Percentiles rank a stretch among this genome's conserved stretches.
phyloP scores from a whole-genome alignment of 345 rosid genomes.

The Laguncularia racemosa region DNA sequence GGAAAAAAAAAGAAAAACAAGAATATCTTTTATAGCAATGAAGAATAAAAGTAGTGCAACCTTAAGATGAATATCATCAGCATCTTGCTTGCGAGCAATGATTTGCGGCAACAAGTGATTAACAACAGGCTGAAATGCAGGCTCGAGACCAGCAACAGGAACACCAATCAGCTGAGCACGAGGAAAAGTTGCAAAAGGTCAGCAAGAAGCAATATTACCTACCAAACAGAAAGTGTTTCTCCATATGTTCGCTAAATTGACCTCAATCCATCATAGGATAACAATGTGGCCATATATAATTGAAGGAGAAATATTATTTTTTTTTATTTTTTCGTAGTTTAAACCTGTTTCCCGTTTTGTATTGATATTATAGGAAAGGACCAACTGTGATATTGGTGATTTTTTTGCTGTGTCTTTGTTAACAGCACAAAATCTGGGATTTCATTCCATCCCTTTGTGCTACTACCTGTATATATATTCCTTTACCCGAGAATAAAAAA shows the following conservation, averaged over 20 bases:
- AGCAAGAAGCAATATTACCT: neutral
- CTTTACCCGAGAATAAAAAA: too few species aligned
- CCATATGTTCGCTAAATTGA: neutral
- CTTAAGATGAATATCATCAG: constrained; percentile 74
- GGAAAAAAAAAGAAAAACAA: constrained; percentile 4
- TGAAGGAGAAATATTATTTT: too few species aligned
- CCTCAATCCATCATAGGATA: too few species aligned
- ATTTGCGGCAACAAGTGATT: constrained; percentile 68
- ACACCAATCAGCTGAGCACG: constrained; percentile 65
- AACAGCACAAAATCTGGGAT: too few species aligned
- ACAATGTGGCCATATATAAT: too few species aligned
- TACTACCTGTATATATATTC: too few species aligned
- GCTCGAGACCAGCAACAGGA: constrained; percentile 61
- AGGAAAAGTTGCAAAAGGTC: constrained; percentile 10
- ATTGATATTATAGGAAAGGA: too few species aligned
- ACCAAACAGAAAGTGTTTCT: neutral
- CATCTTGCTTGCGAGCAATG: constrained; percentile 64
- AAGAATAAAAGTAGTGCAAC: constrained; percentile 14
- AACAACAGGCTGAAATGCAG: constrained; percentile 80
- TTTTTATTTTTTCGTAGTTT: too few species aligned
- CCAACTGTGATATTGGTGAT: too few species aligned
- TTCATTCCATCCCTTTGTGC: too few species aligned
- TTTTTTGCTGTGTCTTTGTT: too few species aligned
- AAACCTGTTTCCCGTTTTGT: too few species aligned
- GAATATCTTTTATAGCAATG: constrained; percentile 3